A percentile compares a stretch with the other conserved stretches of the same genome.
Conservation (phyloP, 176 grass and related monocot genomes). For the Zizania latifolia region DNA sequence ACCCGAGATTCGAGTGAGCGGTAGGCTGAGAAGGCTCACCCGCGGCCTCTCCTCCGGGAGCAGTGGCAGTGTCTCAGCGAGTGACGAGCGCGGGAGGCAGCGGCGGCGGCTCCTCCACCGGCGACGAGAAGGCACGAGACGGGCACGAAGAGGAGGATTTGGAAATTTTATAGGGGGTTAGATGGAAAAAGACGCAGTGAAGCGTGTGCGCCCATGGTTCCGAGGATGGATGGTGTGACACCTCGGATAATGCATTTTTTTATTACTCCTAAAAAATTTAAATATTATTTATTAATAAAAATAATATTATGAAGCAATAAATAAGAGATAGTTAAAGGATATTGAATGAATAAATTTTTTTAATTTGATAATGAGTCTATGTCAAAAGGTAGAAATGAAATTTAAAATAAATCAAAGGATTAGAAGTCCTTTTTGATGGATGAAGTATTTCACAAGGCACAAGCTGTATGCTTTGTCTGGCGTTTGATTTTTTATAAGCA, state of each 20-base stretch:
- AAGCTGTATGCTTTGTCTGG: too few species aligned
- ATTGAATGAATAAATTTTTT: too few species aligned
- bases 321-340: too few species aligned
- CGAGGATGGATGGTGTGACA: not conserved
- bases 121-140: not conserved
- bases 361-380: too few species aligned
- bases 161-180: not conserved
- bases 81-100: not conserved
- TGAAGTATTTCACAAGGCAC: too few species aligned
- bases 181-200: not conserved
- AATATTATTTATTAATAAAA: too few species aligned
- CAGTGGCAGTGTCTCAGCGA: not conserved
- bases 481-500: too few species aligned
- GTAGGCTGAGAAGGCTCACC: not conserved
- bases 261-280: too few species aligned
- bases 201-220: constrained; percentile 11
- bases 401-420: too few species aligned
- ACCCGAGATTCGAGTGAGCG: not conserved
- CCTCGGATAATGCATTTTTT: not conserved
- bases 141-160: constrained; percentile 1
- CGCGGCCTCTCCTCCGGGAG: not conserved
- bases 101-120: constrained; percentile 3
- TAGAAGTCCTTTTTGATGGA: too few species aligned
- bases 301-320: too few species aligned
- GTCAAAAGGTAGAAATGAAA: too few species aligned